Evolutionary conservation across 345 rosid species (phyloP).

Genomic region (Brassica nigra): DNA sequence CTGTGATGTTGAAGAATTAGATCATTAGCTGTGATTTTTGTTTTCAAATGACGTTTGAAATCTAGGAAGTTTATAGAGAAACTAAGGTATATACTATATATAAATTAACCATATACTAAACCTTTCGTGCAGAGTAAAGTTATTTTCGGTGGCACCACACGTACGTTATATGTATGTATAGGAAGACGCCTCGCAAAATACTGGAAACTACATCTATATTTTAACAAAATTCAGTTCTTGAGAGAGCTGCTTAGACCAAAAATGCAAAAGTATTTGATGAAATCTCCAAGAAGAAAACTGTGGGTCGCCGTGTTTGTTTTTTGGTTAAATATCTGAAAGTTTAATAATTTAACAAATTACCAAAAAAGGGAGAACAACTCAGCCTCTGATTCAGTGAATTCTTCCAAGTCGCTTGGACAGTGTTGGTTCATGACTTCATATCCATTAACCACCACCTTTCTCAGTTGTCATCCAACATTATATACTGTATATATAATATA

Average conservation of each 20-base stretch:
- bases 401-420: constrained; percentile 35
- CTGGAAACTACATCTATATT: not conserved
- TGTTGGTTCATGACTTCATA: not conserved
- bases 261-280: not conserved
- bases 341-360: not conserved
- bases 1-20: not conserved
- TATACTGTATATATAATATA: not conserved
- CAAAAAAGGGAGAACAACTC: constrained; percentile 2
- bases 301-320: not conserved
- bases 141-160: constrained; percentile 12
- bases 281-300: not conserved
- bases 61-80: not conserved
- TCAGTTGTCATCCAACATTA: not conserved
- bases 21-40: not conserved
- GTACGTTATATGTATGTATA: not conserved
- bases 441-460: not conserved
- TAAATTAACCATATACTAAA: no score
- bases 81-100: not conserved
- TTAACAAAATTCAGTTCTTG: not conserved
- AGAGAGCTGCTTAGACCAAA: not conserved
- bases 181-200: not conserved
- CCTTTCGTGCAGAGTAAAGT: not conserved
- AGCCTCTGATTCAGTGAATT: constrained; percentile 36
- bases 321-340: not conserved
- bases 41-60: not conserved